A percentile compares a stretch with the other conserved stretches of the same genome.
These are phyloP conservation scores for Pseudozyma flocculosa DNA, from an alignment of 1,284 basidiomycete species.

Conservation along the genomic window DNA sequence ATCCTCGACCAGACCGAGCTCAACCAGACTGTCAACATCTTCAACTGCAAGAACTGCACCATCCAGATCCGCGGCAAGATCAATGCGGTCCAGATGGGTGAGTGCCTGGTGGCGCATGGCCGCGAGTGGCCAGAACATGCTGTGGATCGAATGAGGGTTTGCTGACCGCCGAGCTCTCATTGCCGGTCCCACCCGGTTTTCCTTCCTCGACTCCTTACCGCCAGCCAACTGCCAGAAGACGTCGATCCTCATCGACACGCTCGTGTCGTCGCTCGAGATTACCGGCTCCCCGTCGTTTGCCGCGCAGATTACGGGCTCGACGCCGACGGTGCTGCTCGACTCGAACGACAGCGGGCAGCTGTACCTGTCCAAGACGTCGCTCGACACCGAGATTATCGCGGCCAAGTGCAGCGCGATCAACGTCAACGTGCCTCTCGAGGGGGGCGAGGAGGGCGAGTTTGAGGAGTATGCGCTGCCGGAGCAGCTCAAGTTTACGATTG, in stretches of 20 bases:
- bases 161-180: too few relatives aligned
- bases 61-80: slow-evolving; percentile 89
- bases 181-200: too few relatives aligned
- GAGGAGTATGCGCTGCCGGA: slow-evolving; percentile 89
- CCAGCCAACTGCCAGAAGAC: slow-evolving; percentile 72
- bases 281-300: slow-evolving; percentile 91
- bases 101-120: slow-evolving; percentile 47
- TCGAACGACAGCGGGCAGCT: slow-evolving; percentile 93
- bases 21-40: slow-evolving; percentile 85
- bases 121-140: neutral
- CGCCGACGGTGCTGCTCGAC: slow-evolving; percentile 91
- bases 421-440: slow-evolving; percentile 80
- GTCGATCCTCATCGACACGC: slow-evolving; percentile 82
- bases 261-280: slow-evolving; percentile 83
- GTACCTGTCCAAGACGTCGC: slow-evolving; percentile 81
- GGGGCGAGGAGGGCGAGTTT: slow-evolving; percentile 87
- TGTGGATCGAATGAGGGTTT: too few relatives aligned
- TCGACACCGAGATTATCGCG: slow-evolving; percentile 83
- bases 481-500: slow-evolving; percentile 85
- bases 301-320: slow-evolving; percentile 83
- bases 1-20: slow-evolving; percentile 77
- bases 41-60: slow-evolving; percentile 85
- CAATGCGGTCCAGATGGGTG: slow-evolving; percentile 87
- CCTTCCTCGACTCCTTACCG: too few relatives aligned
- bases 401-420: slow-evolving; percentile 95